Conservation (phyloP, 139 green algal genomes). For the Chlorella sp. region DNA sequence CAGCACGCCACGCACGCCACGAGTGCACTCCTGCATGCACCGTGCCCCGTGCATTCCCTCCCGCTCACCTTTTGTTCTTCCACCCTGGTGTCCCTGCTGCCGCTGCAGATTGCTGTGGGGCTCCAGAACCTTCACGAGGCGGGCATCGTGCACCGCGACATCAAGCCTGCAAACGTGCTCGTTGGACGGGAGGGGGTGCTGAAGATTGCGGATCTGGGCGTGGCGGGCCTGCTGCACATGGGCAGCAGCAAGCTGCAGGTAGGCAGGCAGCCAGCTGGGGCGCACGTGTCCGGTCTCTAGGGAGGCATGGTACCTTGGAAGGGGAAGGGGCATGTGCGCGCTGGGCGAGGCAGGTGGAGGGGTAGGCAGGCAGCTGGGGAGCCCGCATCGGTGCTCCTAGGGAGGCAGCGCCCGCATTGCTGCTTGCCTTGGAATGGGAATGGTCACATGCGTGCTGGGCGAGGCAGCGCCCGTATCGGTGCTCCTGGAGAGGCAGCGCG, state of each 20-base stretch:
- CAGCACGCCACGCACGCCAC: too few species aligned
- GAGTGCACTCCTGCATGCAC: too few species aligned
- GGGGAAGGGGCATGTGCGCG: not conserved
- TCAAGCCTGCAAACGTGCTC: constrained; percentile 76
- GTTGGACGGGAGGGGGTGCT: constrained; percentile 46
- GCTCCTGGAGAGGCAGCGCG: too few species aligned
- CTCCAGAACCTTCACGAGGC: constrained; percentile 48
- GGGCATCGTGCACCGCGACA: constrained; percentile 60
- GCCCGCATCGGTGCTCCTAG: too few species aligned
- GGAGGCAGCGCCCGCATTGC: too few species aligned
- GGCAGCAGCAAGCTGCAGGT: constrained; percentile 16
- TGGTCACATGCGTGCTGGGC: too few species aligned
- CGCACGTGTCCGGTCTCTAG: not conserved
- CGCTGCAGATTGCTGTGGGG: constrained; percentile 13
- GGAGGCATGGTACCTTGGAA: not conserved
- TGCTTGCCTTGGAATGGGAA: too few species aligned
- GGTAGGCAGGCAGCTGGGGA: not conserved
- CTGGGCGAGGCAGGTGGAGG: not conserved
- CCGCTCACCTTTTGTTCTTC: not conserved
- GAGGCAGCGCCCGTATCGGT: too few species aligned
- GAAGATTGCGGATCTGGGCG: constrained; percentile 70
- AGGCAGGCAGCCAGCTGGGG: not conserved
- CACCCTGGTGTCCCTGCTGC: not conserved
- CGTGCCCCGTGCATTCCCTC: not conserved
- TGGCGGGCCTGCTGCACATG: constrained; percentile 39